Evolutionary conservation across 345 rosid species (phyloP), one percentile per base, ranked within the genome.

Genomic region (Orychophragmus violaceus): DNA sequence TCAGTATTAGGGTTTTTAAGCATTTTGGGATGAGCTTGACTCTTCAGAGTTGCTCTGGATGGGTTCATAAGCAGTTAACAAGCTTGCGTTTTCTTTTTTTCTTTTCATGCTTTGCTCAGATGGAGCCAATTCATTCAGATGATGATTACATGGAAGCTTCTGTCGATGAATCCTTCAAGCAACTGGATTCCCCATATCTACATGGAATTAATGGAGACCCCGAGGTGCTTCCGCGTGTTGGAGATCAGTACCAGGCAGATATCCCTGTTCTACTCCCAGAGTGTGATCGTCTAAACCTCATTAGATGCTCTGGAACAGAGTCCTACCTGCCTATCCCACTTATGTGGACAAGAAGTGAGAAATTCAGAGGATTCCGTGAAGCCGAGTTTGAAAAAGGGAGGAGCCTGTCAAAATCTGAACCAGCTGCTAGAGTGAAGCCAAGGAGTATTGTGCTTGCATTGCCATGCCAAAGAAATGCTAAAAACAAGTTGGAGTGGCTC

Each of bases 241-340:
- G 95, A 71, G 75, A 73, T 61, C 63, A 79, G 51, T 83, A 74
- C 72, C 90, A 87, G 61, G 87, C 83, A 51, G 77, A 77, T 52
- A 75, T 85, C 59, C 86, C 86, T 17, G 59, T 64, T 17, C 44
- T 80, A 16, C 6, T 80, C 23, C 64, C 77, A 29, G 48, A 74
- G 22, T 8, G 32, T 61, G 75, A 72, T 42, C 58, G 72, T 53
- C 49, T 74, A 8, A 76, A 42, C 35, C 80, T 77, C 61, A 28
- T 70, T 49, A 59, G 18, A 33, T 52, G 69, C 55, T 64, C 67
- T 50, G 45, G 75, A 21, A 48, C 49, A 24, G 27, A 39, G 21
- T 53, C 18, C 37, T 27, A 62, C 66, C 52, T 67, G 65, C 78
- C 82, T 29, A 74, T 85, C 55, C 85, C 84, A n/a, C 33, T 81